phyloP scores from a whole-genome alignment of 371 early-diverging fungal species.

The Mucor velutinosus region DNA sequence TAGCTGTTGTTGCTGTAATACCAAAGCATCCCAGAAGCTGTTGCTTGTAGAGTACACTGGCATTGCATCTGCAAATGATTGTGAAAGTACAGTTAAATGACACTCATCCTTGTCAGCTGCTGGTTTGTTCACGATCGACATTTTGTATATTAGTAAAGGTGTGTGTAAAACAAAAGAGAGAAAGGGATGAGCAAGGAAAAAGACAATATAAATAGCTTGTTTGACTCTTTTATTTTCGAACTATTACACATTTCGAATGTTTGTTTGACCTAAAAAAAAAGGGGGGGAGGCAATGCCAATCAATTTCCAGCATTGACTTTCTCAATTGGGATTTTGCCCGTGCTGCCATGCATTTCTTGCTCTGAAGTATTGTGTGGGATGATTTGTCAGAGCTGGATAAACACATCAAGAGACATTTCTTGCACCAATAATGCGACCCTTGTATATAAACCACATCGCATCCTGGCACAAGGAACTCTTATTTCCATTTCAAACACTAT shows the following conservation, averaged over 20 bases:
- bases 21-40: slow-evolving; percentile 10
- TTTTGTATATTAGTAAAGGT: not conserved
- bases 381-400: too few relatives aligned
- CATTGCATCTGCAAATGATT: slow-evolving; percentile 8
- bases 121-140: not conserved
- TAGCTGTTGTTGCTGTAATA: slow-evolving; percentile 4
- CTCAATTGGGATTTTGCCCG: slow-evolving; percentile 33
- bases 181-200: not conserved
- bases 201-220: slow-evolving; percentile 3
- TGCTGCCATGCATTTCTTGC: slow-evolving; percentile 6
- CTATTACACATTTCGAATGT: not conserved
- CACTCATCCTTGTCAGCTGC: not conserved
- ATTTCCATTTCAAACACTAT: not conserved
- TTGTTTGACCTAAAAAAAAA: slow-evolving; percentile 6
- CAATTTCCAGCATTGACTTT: slow-evolving; percentile 26
- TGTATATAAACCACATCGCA: too few relatives aligned
- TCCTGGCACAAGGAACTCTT: not conserved
- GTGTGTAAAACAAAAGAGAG: not conserved
- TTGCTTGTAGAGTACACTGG: not conserved
- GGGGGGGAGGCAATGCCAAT: slow-evolving; percentile 20
- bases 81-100: slow-evolving; percentile 14
- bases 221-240: not conserved
- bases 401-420: too few relatives aligned
- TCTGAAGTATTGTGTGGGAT: too few relatives aligned
- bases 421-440: not conserved